These are phyloP conservation scores for Pseudophaeomoniella oleicola DNA, from an alignment of 2,329 filamentous ascomycete species.

Conservation along the genomic window DNA sequence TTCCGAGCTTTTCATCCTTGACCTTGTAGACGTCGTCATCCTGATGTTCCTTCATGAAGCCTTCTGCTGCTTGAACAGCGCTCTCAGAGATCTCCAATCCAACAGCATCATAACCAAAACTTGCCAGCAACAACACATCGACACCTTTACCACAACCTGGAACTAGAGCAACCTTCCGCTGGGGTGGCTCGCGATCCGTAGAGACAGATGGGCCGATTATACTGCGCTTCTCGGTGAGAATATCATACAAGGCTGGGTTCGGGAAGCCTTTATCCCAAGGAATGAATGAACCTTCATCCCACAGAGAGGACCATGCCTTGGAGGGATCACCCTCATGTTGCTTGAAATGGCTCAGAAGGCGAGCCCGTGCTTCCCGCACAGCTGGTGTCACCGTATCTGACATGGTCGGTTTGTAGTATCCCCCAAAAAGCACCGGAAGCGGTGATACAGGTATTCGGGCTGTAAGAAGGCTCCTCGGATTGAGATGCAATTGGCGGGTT, in stretches of 20 bases:
- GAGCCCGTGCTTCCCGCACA: slow-evolving; percentile 8
- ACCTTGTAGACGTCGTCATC: slow-evolving; percentile 20
- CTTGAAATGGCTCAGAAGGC: slow-evolving; percentile 22
- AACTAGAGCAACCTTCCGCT: slow-evolving; percentile 48
- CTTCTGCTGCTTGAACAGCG: slow-evolving; percentile 25
- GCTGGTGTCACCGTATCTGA: not conserved
- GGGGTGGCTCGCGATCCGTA: slow-evolving; percentile 21
- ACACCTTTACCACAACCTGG: slow-evolving; percentile 73
- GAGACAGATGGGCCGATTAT: slow-evolving; percentile 21
- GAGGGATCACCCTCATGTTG: slow-evolving; percentile 26
- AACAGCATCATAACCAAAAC: slow-evolving; percentile 61
- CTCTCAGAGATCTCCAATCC: slow-evolving; percentile 54
- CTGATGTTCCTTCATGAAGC: slow-evolving; percentile 16
- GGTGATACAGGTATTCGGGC: too few relatives aligned
- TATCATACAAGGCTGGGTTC: slow-evolving; percentile 44
- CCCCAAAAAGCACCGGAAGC: too few relatives aligned
- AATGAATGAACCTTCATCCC: slow-evolving; percentile 35
- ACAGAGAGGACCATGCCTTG: slow-evolving; percentile 40
- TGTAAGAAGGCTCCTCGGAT: too few relatives aligned
- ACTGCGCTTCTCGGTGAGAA: slow-evolving; percentile 24
- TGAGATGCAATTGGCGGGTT: too few relatives aligned
- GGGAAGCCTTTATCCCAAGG: slow-evolving; percentile 46
- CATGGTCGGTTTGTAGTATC: not conserved
- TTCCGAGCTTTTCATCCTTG: slow-evolving; percentile 19
- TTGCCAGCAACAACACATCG: slow-evolving; percentile 61